Evolutionary conservation across 148 eudicot genomes (phyloP).

Genomic region (Amaranthus palmeri): DNA sequence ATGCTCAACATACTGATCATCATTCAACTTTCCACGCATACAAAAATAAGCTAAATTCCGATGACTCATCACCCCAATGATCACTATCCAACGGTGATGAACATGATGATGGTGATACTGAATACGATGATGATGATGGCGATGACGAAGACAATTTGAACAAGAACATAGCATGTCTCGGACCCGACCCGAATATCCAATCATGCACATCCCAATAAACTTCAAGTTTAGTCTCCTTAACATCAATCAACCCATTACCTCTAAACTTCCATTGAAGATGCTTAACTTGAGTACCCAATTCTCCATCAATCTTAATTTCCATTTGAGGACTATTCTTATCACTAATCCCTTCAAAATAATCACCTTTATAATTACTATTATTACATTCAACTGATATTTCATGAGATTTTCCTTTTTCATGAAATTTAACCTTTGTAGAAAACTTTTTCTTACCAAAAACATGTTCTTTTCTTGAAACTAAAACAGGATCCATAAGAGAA

Average conservation of each 20-base stretch:
- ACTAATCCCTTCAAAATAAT: slow-evolving; percentile 2
- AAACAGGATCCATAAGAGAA: slow-evolving; percentile 57
- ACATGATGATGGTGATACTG: slow-evolving; percentile 25
- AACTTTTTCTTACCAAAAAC: slow-evolving; percentile 78
- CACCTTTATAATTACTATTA: slow-evolving; percentile 10
- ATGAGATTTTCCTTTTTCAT: slow-evolving; percentile 68
- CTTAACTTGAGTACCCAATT: slow-evolving; percentile 59
- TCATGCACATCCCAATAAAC: slow-evolving; percentile 96
- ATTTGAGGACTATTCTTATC: slow-evolving; percentile 53
- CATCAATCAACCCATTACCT: slow-evolving; percentile 58
- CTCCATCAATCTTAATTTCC: slow-evolving; percentile 76
- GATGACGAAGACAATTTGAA: slow-evolving; percentile 46
- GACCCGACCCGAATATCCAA: slow-evolving; percentile 83
- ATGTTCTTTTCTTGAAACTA: slow-evolving; percentile 75
- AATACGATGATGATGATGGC: slow-evolving; percentile 17
- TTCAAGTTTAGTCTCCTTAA: slow-evolving; percentile 55
- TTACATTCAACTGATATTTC: slow-evolving; percentile 76
- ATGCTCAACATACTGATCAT: neutral
- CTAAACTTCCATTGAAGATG: slow-evolving; percentile 92
- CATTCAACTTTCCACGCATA: slow-evolving; percentile 96
- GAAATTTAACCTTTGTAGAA: slow-evolving; percentile 56
- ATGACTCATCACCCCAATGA: slow-evolving; percentile 26
- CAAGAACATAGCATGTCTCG: slow-evolving; percentile 78
- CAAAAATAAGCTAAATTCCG: slow-evolving; percentile 73
- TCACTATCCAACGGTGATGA: slow-evolving; percentile 26